These are phyloP conservation scores for Polytrichum commune DNA, from an alignment of 225 moss, liverwort and hornwort species.

Conservation along the genomic window DNA sequence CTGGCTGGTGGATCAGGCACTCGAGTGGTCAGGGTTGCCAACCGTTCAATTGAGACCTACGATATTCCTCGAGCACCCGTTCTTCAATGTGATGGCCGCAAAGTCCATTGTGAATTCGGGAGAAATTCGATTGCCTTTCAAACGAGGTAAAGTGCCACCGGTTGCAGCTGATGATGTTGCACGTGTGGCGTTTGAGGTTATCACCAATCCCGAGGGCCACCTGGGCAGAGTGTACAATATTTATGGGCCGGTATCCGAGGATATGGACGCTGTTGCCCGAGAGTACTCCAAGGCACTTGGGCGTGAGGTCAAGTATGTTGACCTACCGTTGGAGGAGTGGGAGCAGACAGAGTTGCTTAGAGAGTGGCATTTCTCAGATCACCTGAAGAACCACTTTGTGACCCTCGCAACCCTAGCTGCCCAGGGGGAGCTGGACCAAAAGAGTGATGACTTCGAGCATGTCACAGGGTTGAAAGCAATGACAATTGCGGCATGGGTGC, in stretches of 20 bases:
- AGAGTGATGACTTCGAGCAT: not conserved
- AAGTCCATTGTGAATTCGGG: constrained; percentile 14
- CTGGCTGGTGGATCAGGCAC: constrained; percentile 30
- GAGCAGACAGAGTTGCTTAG: constrained; percentile 14
- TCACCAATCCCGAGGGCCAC: constrained; percentile 14
- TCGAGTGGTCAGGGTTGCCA: constrained; percentile 27
- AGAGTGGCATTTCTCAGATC: constrained; percentile 2
- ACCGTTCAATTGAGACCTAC: constrained; percentile 22
- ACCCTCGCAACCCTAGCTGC: constrained; percentile 13
- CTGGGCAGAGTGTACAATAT: constrained; percentile 7
- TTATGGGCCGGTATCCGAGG: constrained; percentile 22
- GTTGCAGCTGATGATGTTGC: constrained; percentile 21
- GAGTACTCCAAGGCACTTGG: constrained; percentile 26
- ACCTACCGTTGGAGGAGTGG: constrained; percentile 27
- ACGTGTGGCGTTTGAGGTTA: constrained; percentile 19
- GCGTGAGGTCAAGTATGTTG: constrained; percentile 18
- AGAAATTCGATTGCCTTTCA: constrained; percentile 19
- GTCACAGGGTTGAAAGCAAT: constrained; percentile 19
- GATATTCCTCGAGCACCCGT: constrained; percentile 24
- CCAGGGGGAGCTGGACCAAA: constrained; percentile 8
- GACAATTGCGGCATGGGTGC: constrained; percentile 23
- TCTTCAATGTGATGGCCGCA: constrained; percentile 22
- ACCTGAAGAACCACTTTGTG: constrained; percentile 12
- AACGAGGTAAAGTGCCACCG: constrained; percentile 8
- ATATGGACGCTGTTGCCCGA: constrained; percentile 14